These are phyloP conservation scores for Stenocarpella maydis DNA, from an alignment of 2,329 filamentous ascomycete species.

Conservation along the genomic window DNA sequence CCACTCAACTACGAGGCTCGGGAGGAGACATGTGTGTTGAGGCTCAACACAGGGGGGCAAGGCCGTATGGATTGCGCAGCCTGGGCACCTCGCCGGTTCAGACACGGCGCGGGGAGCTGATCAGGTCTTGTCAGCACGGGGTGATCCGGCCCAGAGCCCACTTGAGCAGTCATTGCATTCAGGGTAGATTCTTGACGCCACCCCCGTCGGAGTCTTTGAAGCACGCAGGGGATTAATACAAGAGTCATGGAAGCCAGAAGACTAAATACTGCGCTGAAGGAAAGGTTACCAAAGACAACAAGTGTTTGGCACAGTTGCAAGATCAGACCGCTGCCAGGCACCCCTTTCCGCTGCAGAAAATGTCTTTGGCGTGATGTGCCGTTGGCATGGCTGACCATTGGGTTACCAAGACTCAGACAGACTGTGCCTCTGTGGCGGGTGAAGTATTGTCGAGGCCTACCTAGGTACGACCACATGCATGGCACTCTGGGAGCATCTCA, in stretches of 20 bases:
- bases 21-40: background rate
- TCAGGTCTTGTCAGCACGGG: background rate
- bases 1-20: background rate
- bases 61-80: background rate
- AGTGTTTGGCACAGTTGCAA: background rate
- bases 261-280: background rate
- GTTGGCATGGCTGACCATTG: background rate
- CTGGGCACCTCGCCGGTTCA: too few relatives aligned
- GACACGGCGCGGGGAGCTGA: too few relatives aligned
- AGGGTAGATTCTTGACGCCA: too few relatives aligned
- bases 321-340: background rate
- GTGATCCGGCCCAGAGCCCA: too few relatives aligned
- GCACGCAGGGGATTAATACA: too few relatives aligned
- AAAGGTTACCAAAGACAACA: too few relatives aligned
- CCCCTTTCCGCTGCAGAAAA: background rate
- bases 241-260: background rate
- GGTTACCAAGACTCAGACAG: background rate
- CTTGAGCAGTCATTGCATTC: background rate
- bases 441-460: background rate
- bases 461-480: too few relatives aligned
- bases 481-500: too few relatives aligned
- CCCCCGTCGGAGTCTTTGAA: too few relatives aligned
- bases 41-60: background rate
- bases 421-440: background rate
- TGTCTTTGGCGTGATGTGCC: background rate